Percentiles rank a stretch among this genome's conserved stretches.
Conservation (phyloP, 2,329 filamentous ascomycete genomes). For the Escovopsis sp. region DNA sequence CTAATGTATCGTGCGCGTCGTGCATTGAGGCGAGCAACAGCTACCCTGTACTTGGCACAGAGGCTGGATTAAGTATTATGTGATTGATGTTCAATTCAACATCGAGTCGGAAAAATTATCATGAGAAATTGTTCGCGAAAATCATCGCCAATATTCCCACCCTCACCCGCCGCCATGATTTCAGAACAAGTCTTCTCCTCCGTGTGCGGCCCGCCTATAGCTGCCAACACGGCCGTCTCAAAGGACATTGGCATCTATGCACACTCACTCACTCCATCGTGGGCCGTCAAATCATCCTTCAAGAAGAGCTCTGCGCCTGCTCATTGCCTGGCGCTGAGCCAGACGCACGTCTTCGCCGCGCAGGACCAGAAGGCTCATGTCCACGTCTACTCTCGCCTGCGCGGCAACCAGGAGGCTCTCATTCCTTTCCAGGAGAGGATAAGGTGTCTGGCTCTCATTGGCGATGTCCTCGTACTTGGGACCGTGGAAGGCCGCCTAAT, state of each 20-base stretch:
- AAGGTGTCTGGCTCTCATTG: constrained; percentile 58
- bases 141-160: too few relatives aligned
- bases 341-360: constrained; percentile 77
- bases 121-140: too few relatives aligned
- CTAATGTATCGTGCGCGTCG: too few relatives aligned
- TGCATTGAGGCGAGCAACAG: too few relatives aligned
- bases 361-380: constrained; percentile 86
- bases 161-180: constrained; percentile 28
- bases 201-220: constrained; percentile 40
- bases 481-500: constrained; percentile 76
- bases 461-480: constrained; percentile 62
- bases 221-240: constrained; percentile 47
- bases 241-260: constrained; percentile 81
- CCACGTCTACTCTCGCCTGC: constrained; percentile 76
- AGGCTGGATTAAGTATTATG: too few relatives aligned
- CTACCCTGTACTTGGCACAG: too few relatives aligned
- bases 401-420: constrained; percentile 75
- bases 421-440: constrained; percentile 83
- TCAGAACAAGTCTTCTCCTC: constrained; percentile 46
- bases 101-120: too few relatives aligned
- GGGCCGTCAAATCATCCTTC: constrained; percentile 61
- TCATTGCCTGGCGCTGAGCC: constrained; percentile 67
- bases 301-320: constrained; percentile 81
- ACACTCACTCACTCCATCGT: constrained; percentile 66
- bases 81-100: too few relatives aligned